Base-by-base conservation (phyloP, 345 rosid species). In the Eucalyptus virginea region DNA sequence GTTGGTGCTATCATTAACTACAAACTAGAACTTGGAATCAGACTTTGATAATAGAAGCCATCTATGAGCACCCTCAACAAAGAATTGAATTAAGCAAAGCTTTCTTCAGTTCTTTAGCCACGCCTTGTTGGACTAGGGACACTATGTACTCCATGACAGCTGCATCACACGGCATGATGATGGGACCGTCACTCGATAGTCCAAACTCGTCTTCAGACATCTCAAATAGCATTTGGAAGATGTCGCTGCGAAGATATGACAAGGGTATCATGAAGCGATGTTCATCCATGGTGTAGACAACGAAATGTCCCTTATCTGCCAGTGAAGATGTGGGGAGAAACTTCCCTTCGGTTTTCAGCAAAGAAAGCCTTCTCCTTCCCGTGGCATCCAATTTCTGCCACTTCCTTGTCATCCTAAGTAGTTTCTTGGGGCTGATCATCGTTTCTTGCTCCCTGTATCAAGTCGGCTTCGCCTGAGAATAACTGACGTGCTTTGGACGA, bases 151-250 rank as follows among this genome's bases (percentile, higher is more conserved):
- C 89, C 86, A 92, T 1, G 14, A 89, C 89, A 15, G 40, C 86
- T 0, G 89, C 90, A 87, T 94, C 93, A 11, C 90, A 91, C 26
- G 95, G 92, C 58, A 93, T 65, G 14, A 88, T 91, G 90, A 92
- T 92, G 51, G 93, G 94, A 69, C 94, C 89, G 17, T 88, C 52
- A 13, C 49, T 52, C 1, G 50, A 67, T 42, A 48, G 48, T 45
- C 91, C 91, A 49, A 88, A 52, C 88, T 87, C 89, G 48, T 91
- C 88, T 60, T 88, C 87, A 11, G 90, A 72, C 67, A 88, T 56
- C 34, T 77, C 62, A 8, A 90, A 87, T 34, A 87, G 89, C 62
- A 81, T 88, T 11, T 42, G 52, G 86, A 60, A 85, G 86, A 91
- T 48, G 13, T 16, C n/a, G 5, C 14, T 86, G 72, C 17, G 49